Conservation (phyloP, 179 eudicot species). For the Corrigiola litoralis region DNA sequence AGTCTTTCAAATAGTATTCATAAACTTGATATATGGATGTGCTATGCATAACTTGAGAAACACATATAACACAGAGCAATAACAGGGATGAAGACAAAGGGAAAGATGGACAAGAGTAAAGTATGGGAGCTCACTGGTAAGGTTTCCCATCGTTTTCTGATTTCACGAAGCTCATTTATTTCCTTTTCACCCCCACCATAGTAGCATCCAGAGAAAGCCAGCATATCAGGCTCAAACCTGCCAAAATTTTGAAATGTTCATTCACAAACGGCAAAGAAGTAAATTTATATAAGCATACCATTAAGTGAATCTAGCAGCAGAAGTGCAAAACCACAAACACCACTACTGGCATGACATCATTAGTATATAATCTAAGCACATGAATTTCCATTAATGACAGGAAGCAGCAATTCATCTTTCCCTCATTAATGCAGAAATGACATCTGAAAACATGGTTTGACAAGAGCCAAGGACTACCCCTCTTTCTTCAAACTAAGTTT, state of each 20-base stretch:
- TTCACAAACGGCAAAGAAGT: no score
- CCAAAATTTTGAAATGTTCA: constrained; percentile 16
- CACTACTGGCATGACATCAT: background rate
- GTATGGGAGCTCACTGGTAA: constrained; percentile 67
- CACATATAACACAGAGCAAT: no score
- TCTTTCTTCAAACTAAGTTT: background rate
- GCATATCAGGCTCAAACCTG: constrained; percentile 99
- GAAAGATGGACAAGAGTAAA: background rate
- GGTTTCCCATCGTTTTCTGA: constrained; percentile 95
- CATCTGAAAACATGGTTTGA: no score
- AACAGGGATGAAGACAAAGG: background rate
- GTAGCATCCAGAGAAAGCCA: constrained; percentile 98
- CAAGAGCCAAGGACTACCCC: no score
- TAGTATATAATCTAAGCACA: background rate
- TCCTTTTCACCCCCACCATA: constrained; percentile 98
- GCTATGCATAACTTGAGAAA: no score
- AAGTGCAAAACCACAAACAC: background rate
- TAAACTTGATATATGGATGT: no score
- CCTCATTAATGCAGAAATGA: background rate
- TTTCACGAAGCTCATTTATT: constrained; percentile 78
- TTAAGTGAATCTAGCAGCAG: background rate
- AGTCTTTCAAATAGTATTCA: no score
- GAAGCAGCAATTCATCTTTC: background rate
- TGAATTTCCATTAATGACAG: no score
- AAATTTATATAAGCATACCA: no score